Base-by-base conservation (phyloP, 768 basidiomycete species). In the Boletus sensibilis region DNA sequence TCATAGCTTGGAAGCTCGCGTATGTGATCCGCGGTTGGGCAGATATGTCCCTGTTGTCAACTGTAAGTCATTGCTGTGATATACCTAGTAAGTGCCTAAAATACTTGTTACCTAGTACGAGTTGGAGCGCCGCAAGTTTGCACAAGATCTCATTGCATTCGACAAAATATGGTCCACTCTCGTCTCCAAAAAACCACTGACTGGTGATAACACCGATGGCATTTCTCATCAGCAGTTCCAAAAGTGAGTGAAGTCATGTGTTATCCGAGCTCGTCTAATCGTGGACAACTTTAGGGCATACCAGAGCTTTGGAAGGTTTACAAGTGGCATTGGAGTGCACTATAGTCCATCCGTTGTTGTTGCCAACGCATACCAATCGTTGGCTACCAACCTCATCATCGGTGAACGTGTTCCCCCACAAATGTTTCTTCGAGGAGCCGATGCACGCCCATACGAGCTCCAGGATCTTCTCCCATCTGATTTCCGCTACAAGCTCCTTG, bases 111-210 rank as follows among this genome's bases (percentile, higher is more conserved):
- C 23, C 1, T 38, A 82, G 80, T 82, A 82, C 64, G 81, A 82
- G 54, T 73, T 69, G 20, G 83, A 85, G 64, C 77, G 84, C 10
- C 75, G 78, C 43, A 76, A 77, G 62, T 82, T 74, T 58, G 82
- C 83, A 0, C 76, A 79, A 61, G 81, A 82, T 42, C 73, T 85
- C 37, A 82, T 84, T 56, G 64, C 72, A 50, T 82, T 82, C 49
- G 82, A 84, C 66, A 79, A 80, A 47, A 72, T 73, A 55, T 82
- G 79, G 60, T 76, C 79, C 0, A 70, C 76, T 4, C 70, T 82
- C 14, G 82, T 83, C 68, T 81, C 79, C 2, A 78, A 78, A 35
- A 83, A 83, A 68, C 77, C 83, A 4, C 61, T 72, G 13, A 73
- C 70, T 0, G 61, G 69, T 23, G 68, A 67, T 63, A 67, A 76